A percentile compares a stretch with the other conserved stretches of the same genome.
phyloP scores from a whole-genome alignment of 768 basidiomycete species.

The Glaciozyma martinii region DNA sequence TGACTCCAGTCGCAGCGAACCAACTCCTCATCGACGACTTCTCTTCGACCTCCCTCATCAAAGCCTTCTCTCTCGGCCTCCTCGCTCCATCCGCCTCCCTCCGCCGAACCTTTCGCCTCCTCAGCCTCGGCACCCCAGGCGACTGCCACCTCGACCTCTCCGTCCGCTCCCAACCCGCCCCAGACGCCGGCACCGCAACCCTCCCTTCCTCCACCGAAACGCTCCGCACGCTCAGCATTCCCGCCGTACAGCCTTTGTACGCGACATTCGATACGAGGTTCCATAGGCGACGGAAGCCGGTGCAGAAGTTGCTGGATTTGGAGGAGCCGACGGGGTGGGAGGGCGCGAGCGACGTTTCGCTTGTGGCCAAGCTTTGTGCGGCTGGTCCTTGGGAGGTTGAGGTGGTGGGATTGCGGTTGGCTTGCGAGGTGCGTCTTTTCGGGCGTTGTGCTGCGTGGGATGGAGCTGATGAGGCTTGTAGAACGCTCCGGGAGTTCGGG shows the following conservation, averaged over 20 bases:
- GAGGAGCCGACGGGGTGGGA: slow-evolving; percentile 51
- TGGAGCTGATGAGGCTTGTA: slow-evolving; percentile 16
- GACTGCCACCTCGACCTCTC: slow-evolving; percentile 73
- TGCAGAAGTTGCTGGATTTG: slow-evolving; percentile 49
- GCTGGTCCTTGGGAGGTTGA: slow-evolving; percentile 52
- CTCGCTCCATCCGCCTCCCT: slow-evolving; percentile 53
- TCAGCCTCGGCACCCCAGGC: slow-evolving; percentile 55
- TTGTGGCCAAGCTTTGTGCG: slow-evolving; percentile 50
- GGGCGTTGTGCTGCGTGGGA: not conserved
- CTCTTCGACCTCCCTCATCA: slow-evolving; percentile 61
- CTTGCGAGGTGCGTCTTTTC: slow-evolving; percentile 45
- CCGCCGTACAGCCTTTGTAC: slow-evolving; percentile 56
- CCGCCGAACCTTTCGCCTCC: slow-evolving; percentile 57
- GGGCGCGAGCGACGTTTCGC: slow-evolving; percentile 51
- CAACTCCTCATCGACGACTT: slow-evolving; percentile 49
- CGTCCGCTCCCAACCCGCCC: slow-evolving; percentile 50
- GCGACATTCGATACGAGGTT: slow-evolving; percentile 46
- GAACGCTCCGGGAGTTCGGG: slow-evolving; percentile 40
- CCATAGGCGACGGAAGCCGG: slow-evolving; percentile 42
- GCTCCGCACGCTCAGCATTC: slow-evolving; percentile 57
- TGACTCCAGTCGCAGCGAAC: slow-evolving; percentile 16
- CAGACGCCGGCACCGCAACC: slow-evolving; percentile 28
- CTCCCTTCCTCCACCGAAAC: slow-evolving; percentile 49
- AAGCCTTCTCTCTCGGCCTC: slow-evolving; percentile 59
- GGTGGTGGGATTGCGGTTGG: slow-evolving; percentile 48